Conservation (phyloP, 305 asterid species). For the Fraxinus dipetala region DNA sequence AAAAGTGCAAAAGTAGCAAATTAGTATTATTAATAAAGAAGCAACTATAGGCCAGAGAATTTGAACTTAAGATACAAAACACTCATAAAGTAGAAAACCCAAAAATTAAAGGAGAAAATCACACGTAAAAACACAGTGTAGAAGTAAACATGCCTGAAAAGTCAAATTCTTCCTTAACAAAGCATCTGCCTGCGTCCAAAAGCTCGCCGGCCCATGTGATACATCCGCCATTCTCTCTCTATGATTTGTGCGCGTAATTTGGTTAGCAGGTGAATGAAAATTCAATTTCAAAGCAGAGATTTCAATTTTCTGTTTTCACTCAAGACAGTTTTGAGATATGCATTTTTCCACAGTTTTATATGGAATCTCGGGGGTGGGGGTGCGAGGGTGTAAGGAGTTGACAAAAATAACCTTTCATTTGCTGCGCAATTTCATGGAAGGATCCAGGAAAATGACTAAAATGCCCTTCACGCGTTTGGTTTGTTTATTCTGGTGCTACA, state of each 20-base stretch:
- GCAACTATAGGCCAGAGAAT: neutral
- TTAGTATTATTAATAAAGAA: neutral
- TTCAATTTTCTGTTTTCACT: neutral
- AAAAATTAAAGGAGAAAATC: neutral
- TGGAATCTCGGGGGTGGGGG: slow-evolving; percentile 1
- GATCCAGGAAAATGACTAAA: slow-evolving; percentile 22
- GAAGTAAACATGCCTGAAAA: slow-evolving; percentile 53
- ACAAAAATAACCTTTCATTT: slow-evolving; percentile 30
- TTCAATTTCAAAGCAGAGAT: slow-evolving; percentile 5
- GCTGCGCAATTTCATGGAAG: slow-evolving; percentile 21
- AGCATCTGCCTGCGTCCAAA: slow-evolving; percentile 93
- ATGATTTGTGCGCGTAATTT: neutral
- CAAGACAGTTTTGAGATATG: slow-evolving; percentile 3
- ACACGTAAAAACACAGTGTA: neutral
- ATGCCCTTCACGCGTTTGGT: slow-evolving; percentile 27
- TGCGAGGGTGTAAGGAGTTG: neutral
- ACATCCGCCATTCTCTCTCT: slow-evolving; percentile 49
- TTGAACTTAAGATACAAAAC: neutral
- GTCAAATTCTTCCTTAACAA: slow-evolving; percentile 81
- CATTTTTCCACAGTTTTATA: slow-evolving; percentile 26
- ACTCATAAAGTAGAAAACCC: neutral
- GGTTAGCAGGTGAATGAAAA: neutral
- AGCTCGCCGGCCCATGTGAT: slow-evolving; percentile 54
- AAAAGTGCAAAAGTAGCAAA: neutral
- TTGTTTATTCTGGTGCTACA: neutral